These are phyloP conservation scores for Cutaneotrichosporon cutaneum DNA, from an alignment of 1,284 basidiomycete species.

Conservation along the genomic window DNA sequence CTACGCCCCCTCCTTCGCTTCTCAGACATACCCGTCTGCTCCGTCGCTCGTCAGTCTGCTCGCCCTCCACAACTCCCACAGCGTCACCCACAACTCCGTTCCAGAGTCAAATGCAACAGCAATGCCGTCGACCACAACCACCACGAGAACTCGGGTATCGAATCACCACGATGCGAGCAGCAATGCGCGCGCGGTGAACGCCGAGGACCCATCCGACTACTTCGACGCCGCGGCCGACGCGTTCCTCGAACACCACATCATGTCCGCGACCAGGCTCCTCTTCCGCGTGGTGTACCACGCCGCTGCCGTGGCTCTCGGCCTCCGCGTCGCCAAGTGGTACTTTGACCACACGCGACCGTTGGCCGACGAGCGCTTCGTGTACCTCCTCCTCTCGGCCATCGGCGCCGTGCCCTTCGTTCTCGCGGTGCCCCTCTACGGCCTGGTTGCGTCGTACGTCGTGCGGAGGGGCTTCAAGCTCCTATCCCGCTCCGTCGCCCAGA, in stretches of 20 bases:
- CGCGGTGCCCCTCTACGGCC: slow-evolving; percentile 3
- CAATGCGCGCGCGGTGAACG: not conserved
- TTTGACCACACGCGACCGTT: slow-evolving; percentile 3
- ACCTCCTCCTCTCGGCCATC: not conserved
- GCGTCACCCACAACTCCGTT: too few species aligned
- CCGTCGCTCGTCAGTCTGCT: too few species aligned
- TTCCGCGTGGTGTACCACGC: not conserved
- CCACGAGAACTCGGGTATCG: not conserved
- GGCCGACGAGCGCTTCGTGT: not conserved
- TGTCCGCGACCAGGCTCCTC: not conserved
- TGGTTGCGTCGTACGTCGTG: not conserved
- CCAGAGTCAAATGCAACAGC: not conserved
- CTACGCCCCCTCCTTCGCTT: not conserved
- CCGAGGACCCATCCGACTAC: slow-evolving; percentile 8
- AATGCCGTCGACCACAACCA: not conserved
- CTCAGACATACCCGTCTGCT: too few species aligned
- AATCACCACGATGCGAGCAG: not conserved
- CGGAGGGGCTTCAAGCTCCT: not conserved
- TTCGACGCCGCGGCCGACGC: slow-evolving; percentile 8
- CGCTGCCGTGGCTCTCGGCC: not conserved
- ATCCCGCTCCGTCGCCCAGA: not conserved
- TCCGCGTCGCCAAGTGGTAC: slow-evolving; percentile 8
- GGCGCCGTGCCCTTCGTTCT: slow-evolving; percentile 6
- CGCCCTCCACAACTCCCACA: too few species aligned
- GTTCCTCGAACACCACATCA: not conserved